Conservation (phyloP, 2,329 filamentous ascomycete genomes). For the Trichoderma oligosporum region DNA sequence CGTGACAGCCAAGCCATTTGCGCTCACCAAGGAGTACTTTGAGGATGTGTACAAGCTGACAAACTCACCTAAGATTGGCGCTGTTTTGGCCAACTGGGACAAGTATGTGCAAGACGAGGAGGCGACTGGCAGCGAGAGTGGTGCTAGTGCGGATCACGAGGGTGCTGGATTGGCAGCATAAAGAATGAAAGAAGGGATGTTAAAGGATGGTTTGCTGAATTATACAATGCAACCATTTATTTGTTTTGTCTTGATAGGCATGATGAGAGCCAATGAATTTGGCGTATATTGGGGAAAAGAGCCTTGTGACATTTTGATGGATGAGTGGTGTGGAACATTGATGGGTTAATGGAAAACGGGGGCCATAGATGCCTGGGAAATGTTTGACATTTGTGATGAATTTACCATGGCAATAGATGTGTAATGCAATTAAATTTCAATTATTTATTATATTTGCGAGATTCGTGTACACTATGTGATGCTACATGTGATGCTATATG, state of each 20-base stretch:
- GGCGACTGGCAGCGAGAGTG: constrained; percentile 35
- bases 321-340: background rate
- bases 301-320: background rate
- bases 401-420: background rate
- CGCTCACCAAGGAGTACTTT: constrained; percentile 97
- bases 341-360: no score
- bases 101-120: constrained; percentile 58
- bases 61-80: constrained; percentile 73
- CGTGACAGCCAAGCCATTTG: constrained; percentile 93
- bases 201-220: background rate
- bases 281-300: background rate
- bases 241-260: no score
- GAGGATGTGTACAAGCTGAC: constrained; percentile 97
- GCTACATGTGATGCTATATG: background rate
- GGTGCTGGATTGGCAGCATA: constrained; percentile 42
- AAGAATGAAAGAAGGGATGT: constrained; percentile 1
- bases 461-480: background rate
- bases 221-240: background rate
- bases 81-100: constrained; percentile 83
- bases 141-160: constrained; percentile 40
- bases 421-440: constrained; percentile 8
- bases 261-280: background rate
- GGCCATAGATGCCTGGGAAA: background rate
- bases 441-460: no score
- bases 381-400: background rate